A percentile compares a stretch with the other conserved stretches of the same genome.
phyloP scores from a whole-genome alignment of 1,139 yeast genomes.

The Pichia sp. region DNA sequence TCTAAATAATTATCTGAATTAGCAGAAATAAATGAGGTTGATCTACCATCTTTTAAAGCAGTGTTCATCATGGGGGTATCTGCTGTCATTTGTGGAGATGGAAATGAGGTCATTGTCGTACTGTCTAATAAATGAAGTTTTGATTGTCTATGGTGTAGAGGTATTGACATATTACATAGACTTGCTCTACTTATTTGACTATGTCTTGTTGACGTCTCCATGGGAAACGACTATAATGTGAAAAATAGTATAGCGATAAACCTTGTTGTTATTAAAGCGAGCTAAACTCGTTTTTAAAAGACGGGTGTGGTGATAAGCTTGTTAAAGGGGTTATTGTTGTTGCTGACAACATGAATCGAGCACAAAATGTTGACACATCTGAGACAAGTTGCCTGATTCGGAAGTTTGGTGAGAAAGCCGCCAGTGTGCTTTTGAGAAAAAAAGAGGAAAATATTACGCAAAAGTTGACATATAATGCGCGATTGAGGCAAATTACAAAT shows the following conservation, averaged over 20 bases:
- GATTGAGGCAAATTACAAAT: no score
- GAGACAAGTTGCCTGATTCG: background rate
- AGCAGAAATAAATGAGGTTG: background rate
- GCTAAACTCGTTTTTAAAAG: background rate
- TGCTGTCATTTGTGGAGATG: slow-evolving; percentile 48
- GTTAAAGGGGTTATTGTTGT: background rate
- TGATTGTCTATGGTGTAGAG: slow-evolving; percentile 33
- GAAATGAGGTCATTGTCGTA: slow-evolving; percentile 57
- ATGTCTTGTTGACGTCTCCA: background rate
- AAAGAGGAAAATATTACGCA: no score
- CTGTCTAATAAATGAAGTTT: slow-evolving; percentile 58
- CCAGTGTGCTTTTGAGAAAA: no score
- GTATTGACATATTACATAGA: background rate
- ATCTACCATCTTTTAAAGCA: background rate
- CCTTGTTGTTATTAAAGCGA: background rate
- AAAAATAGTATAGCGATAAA: background rate
- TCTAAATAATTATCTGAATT: background rate
- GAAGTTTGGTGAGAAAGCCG: background rate
- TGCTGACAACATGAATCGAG: background rate
- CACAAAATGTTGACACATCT: background rate
- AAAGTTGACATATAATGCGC: no score
- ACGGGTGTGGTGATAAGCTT: background rate
- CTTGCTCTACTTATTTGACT: background rate
- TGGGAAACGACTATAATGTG: background rate
- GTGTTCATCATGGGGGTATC: background rate